Evolutionary conservation across 306 rosid genomes (phyloP).

Genomic region (Hippophae tibetana): DNA sequence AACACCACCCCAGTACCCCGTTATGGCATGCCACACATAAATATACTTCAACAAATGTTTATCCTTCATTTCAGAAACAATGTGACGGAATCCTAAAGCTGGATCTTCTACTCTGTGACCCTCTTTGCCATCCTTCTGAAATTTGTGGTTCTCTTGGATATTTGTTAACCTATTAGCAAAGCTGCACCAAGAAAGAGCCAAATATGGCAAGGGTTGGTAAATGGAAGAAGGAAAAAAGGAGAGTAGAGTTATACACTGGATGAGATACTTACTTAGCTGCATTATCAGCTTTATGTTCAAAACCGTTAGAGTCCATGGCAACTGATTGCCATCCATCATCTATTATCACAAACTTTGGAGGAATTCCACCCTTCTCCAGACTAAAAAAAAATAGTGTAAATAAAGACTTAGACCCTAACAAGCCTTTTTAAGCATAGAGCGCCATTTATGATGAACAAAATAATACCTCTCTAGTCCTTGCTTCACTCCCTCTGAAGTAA

Average conservation of each 20-base stretch:
- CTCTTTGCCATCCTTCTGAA: slow-evolving; percentile 73
- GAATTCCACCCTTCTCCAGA: slow-evolving; percentile 64
- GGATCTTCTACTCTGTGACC: slow-evolving; percentile 59
- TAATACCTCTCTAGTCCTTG: slow-evolving; percentile 64
- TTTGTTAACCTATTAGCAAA: slow-evolving; percentile 68
- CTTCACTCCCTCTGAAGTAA: slow-evolving; percentile 68
- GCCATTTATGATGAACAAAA: slow-evolving; percentile 1
- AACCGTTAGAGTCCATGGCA: slow-evolving; percentile 37
- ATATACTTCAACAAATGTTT: slow-evolving; percentile 48
- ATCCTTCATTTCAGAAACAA: slow-evolving; percentile 45
- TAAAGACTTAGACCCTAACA: not conserved
- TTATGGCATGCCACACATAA: slow-evolving; percentile 87
- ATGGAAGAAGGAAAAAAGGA: not conserved
- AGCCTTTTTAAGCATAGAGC: not conserved
- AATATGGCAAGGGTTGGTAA: not conserved
- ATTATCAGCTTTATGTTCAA: slow-evolving; percentile 39
- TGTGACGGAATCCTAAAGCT: slow-evolving; percentile 49
- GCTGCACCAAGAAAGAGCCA: slow-evolving; percentile 29
- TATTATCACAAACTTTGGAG: slow-evolving; percentile 72
- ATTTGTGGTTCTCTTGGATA: slow-evolving; percentile 75
- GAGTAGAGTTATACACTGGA: not conserved
- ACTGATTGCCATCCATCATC: slow-evolving; percentile 94
- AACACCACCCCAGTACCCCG: slow-evolving; percentile 93
- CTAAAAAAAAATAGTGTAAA: slow-evolving; percentile 26
- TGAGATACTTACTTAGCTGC: slow-evolving; percentile 52